A percentile compares a stretch with the other conserved stretches of the same genome.
Evolutionary conservation across 163 green algal species (phyloP).

Genomic region (Scenedesmus sp.): DNA sequence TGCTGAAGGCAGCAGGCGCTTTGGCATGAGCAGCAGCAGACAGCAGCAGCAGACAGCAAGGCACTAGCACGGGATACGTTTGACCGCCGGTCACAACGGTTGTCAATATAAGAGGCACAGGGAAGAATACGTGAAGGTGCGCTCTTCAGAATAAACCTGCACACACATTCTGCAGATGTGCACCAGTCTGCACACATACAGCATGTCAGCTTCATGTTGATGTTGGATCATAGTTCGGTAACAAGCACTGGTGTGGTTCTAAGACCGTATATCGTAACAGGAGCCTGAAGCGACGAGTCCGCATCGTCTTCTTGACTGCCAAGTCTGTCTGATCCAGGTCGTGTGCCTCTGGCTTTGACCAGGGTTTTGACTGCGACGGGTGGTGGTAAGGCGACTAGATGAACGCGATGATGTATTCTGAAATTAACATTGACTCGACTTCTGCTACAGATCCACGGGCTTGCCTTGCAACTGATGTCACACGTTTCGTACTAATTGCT

Average conservation of each 20-base stretch:
- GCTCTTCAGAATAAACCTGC: neutral
- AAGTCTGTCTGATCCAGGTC: too few species aligned
- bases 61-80: neutral
- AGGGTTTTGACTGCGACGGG: neutral
- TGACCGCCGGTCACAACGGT: too few species aligned
- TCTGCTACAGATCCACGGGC: neutral
- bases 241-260: neutral
- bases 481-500: neutral
- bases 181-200: too few species aligned
- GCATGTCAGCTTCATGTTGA: neutral
- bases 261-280: neutral
- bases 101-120: too few species aligned
- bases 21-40: constrained; percentile 8
- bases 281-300: too few species aligned
- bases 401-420: neutral
- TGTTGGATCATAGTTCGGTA: neutral
- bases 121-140: neutral
- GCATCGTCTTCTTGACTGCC: too few species aligned
- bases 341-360: neutral
- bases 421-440: neutral
- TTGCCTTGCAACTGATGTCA: neutral
- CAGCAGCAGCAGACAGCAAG: neutral
- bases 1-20: constrained; percentile 48
- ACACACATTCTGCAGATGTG: neutral
- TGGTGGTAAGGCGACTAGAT: neutral